Evolutionary conservation across 768 basidiomycete species (phyloP).

Genomic region (Fibroporia radiculosa): DNA sequence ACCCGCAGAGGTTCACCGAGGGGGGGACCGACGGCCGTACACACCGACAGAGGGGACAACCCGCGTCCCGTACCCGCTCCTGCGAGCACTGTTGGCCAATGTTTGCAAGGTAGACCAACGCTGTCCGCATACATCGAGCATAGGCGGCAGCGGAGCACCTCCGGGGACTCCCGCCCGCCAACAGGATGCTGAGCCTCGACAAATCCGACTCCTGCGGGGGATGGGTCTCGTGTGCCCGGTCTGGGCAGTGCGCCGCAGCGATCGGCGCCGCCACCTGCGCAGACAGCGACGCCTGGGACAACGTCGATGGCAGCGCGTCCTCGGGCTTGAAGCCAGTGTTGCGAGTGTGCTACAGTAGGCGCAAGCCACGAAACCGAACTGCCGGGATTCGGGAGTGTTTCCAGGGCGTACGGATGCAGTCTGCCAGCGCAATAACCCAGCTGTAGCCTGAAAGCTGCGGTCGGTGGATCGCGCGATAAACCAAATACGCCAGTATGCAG

Average conservation of each 20-base stretch:
- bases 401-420: too few species aligned
- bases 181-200: conserved; percentile 57
- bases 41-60: conserved; percentile 61
- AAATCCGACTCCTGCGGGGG: conserved; percentile 57
- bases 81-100: conserved; percentile 49
- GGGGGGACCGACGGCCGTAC: conserved; percentile 9
- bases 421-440: too few species aligned
- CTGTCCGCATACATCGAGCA: conserved; percentile 27
- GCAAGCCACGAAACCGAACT: too few species aligned
- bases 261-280: too few species aligned
- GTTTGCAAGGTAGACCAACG: conserved; percentile 57
- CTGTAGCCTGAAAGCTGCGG: too few species aligned
- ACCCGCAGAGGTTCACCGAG: conserved; percentile 17
- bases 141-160: neutral
- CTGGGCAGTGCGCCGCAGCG: conserved; percentile 41
- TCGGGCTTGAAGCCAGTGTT: too few species aligned
- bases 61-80: conserved; percentile 50
- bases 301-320: too few species aligned
- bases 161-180: conserved; percentile 40
- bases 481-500: too few species aligned
- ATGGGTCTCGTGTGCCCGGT: conserved; percentile 40
- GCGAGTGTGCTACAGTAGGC: too few species aligned
- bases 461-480: too few species aligned
- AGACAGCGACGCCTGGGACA: too few species aligned
- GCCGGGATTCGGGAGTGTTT: too few species aligned